Evolutionary conservation across 2,329 filamentous ascomycete genomes (phyloP).

Genomic region (Colletotrichum cereale): DNA sequence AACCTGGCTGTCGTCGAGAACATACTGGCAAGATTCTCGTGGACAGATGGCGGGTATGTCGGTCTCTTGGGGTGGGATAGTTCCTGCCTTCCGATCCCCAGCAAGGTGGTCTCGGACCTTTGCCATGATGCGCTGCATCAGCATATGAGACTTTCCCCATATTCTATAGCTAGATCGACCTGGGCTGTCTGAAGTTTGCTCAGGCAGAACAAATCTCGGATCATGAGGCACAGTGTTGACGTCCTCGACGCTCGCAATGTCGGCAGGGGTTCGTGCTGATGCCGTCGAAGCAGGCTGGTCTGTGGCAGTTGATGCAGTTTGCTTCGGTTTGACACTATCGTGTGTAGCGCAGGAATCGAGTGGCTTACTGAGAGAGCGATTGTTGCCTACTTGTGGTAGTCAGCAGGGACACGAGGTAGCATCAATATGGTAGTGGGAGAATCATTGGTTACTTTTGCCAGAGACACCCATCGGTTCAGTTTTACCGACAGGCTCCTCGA

Average conservation of each 20-base stretch:
- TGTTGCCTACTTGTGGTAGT: not conserved
- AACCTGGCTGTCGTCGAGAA: constrained; percentile 20
- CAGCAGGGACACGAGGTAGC: not conserved
- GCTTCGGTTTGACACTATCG: no score
- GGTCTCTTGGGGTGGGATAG: not conserved
- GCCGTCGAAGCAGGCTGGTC: not conserved
- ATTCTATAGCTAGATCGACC: not conserved
- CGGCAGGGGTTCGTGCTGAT: not conserved
- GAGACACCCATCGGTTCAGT: not conserved
- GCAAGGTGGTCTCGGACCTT: constrained; percentile 18
- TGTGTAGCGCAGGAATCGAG: no score
- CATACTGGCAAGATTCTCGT: constrained; percentile 15
- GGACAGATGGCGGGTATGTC: not conserved
- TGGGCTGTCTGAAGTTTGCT: not conserved
- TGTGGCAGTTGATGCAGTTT: not conserved
- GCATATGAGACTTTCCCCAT: not conserved
- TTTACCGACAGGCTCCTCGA: not conserved
- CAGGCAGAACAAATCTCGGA: accelerated
- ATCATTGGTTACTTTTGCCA: not conserved
- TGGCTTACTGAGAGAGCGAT: no score
- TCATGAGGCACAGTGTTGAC: not conserved
- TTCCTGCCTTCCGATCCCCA: not conserved
- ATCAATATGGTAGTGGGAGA: not conserved
- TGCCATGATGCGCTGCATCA: constrained; percentile 15
- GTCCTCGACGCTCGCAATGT: not conserved